Evolutionary conservation across 2,329 filamentous ascomycete species (phyloP).

Genomic region (Aspergillus bombycis): DNA sequence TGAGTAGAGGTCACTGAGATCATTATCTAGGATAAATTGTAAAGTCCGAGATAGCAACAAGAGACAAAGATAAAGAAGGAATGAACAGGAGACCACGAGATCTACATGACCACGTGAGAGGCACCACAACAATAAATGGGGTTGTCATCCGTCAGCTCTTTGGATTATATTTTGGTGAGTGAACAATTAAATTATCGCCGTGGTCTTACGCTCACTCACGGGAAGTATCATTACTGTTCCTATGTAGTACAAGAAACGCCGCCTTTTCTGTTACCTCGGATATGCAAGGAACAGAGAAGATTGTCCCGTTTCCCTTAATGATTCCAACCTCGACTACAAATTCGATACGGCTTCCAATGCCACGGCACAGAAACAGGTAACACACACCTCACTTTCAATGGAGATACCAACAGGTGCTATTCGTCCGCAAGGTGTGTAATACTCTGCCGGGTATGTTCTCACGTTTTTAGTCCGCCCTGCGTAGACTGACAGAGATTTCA

Average conservation of each 20-base stretch:
- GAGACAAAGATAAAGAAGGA: neutral
- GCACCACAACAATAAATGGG: neutral
- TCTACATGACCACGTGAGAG: constrained; percentile 2
- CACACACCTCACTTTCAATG: neutral
- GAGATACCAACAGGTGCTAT: neutral
- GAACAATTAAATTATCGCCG: neutral
- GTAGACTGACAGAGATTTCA: constrained; percentile 48
- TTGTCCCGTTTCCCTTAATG: neutral
- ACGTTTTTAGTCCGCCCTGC: constrained; percentile 60
- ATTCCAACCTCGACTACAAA: neutral
- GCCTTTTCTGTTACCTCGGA: neutral
- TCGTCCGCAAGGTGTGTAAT: neutral
- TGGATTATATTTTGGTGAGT: neutral
- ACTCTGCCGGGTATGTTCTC: constrained; percentile 47
- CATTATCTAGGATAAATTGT: neutral
- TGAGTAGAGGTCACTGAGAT: neutral
- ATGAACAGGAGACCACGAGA: neutral
- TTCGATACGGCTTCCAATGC: neutral
- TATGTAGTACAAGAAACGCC: neutral
- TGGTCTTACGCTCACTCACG: neutral
- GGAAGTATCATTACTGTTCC: neutral
- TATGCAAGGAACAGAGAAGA: neutral
- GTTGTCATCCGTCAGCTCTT: neutral
- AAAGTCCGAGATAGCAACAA: neutral
- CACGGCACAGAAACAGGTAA: neutral